These are phyloP conservation scores for Williopsis jadinii DNA, from an alignment of 1,139 yeast genomes.

Conservation along the genomic window DNA sequence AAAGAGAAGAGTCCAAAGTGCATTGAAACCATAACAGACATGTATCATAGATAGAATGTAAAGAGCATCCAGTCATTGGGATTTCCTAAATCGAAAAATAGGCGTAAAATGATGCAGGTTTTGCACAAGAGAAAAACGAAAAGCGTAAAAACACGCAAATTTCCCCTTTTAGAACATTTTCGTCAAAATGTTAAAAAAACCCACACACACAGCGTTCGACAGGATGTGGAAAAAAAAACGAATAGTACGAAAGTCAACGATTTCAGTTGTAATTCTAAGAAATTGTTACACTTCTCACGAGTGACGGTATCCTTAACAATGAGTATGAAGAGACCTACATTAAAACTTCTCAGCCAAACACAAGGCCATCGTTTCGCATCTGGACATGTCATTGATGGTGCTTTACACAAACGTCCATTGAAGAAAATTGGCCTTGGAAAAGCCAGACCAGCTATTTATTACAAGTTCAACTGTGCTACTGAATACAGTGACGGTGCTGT, in stretches of 20 bases:
- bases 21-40: constrained; percentile 2
- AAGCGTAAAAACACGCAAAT: not conserved
- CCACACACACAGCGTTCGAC: not conserved
- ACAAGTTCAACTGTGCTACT: constrained; percentile 80
- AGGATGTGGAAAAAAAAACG: not conserved
- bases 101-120: no score
- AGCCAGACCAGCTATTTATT: constrained; percentile 88
- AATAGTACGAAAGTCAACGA: no score
- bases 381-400: constrained; percentile 16
- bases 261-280: no score
- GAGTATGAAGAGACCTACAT: not conserved
- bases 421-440: constrained; percentile 47
- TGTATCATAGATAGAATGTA: no score
- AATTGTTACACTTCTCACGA: no score
- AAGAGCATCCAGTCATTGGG: no score
- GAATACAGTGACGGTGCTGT: constrained; percentile 95
- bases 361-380: constrained; percentile 9
- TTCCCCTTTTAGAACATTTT: not conserved
- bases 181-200: not conserved
- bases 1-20: constrained; percentile 19
- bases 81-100: no score
- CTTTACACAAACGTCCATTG: constrained; percentile 31
- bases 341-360: not conserved
- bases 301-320: no score
- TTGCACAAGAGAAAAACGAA: no score